Conservation (phyloP, 495 filamentous ascomycete species). For the Niebla homalea region DNA sequence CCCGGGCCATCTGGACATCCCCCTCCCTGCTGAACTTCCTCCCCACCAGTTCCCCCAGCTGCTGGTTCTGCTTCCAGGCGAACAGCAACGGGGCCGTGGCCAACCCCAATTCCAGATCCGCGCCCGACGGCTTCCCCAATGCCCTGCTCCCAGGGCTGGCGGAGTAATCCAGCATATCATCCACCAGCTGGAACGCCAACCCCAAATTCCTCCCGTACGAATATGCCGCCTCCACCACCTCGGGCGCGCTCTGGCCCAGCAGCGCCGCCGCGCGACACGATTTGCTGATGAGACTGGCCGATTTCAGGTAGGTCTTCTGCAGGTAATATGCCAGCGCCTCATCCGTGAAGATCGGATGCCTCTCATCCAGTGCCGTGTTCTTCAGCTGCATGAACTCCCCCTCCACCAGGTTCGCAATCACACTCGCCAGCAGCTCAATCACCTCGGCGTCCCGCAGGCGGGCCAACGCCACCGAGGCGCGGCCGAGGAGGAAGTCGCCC, state of each 20-base stretch:
- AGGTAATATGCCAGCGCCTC: constrained; percentile 86
- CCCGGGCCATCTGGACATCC: constrained; percentile 70
- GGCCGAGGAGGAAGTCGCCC: constrained; percentile 84
- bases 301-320: constrained; percentile 98
- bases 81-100: constrained; percentile 94
- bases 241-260: constrained; percentile 60
- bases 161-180: constrained; percentile 97
- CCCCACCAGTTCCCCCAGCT: constrained; percentile 78
- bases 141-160: constrained; percentile 49
- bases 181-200: constrained; percentile 93
- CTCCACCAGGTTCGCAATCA: constrained; percentile 94
- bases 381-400: constrained; percentile 99
- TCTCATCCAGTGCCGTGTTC: constrained; percentile 82
- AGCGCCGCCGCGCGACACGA: constrained; percentile 82
- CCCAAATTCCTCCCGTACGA: constrained; percentile 84
- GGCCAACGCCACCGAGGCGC: constrained; percentile 87
- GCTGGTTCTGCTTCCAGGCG: constrained; percentile 82
- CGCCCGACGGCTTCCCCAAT: constrained; percentile 87
- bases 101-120: constrained; percentile 83
- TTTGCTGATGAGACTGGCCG: constrained; percentile 88
- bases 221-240: constrained; percentile 84
- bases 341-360: constrained; percentile 66
- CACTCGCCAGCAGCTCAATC: constrained; percentile 83
- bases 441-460: constrained; percentile 86
- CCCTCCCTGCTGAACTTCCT: constrained; percentile 76